These are phyloP conservation scores for Populus hybrid DNA, from an alignment of 441 rosid species.

Conservation along the genomic window DNA sequence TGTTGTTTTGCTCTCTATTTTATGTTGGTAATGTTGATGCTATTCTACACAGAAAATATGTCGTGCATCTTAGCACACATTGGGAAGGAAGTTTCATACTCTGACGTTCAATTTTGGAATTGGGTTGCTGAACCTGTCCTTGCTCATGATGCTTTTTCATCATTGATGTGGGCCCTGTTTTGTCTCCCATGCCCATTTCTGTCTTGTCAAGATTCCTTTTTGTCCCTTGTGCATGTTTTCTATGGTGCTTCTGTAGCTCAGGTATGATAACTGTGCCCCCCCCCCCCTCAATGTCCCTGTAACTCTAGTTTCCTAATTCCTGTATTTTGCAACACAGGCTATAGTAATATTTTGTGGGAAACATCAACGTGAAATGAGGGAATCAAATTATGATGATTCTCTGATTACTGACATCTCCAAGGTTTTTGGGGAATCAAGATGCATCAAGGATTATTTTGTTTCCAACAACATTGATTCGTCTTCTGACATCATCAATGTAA, in stretches of 20 bases:
- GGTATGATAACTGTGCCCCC: conserved; percentile 41
- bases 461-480: conserved; percentile 49
- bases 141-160: conserved; percentile 90
- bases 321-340: conserved; percentile 58
- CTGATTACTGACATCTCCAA: conserved; percentile 59
- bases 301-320: conserved; percentile 23
- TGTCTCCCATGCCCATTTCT: conserved; percentile 94
- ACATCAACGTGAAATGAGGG: conserved; percentile 31
- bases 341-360: conserved; percentile 49
- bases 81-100: conserved; percentile 42
- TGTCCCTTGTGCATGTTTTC: conserved; percentile 87
- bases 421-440: conserved; percentile 48
- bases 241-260: conserved; percentile 73
- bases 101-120: conserved; percentile 71
- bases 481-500: conserved; percentile 44
- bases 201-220: conserved; percentile 70
- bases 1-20: neutral
- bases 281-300: neutral
- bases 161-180: conserved; percentile 95
- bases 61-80: conserved; percentile 42
- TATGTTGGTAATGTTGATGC: conserved; percentile 3
- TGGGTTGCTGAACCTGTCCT: conserved; percentile 88
- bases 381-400: conserved; percentile 35
- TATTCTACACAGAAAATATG: conserved; percentile 47
- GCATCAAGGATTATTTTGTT: conserved; percentile 49